Conservation (phyloP, 2,329 filamentous ascomycete genomes). For the Mariannaea sp. region DNA sequence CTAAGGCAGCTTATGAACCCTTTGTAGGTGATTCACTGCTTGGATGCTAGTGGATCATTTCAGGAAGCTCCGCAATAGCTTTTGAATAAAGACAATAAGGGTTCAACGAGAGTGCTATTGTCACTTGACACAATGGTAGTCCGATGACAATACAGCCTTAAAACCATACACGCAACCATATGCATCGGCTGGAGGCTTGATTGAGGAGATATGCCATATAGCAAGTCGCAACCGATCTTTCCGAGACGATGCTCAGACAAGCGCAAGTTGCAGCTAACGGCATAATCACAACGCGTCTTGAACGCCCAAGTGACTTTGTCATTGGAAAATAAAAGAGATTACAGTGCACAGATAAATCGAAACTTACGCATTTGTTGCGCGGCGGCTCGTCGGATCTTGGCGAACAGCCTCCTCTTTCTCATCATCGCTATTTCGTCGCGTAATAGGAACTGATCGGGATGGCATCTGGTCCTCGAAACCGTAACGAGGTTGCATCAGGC, state of each 20-base stretch:
- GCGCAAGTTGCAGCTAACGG: background rate
- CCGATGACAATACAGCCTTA: background rate
- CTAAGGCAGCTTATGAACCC: background rate
- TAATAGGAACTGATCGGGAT: slow-evolving; percentile 84
- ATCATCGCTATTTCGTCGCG: slow-evolving; percentile 88
- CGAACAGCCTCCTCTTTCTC: slow-evolving; percentile 79
- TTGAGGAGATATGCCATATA: no score
- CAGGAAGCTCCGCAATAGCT: background rate
- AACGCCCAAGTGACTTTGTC: background rate
- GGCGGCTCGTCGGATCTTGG: slow-evolving; percentile 71
- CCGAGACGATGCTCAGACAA: background rate
- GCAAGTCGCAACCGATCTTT: background rate
- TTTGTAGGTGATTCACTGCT: slow-evolving; percentile 13
- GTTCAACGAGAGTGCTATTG: background rate
- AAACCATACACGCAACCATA: background rate
- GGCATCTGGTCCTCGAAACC: slow-evolving; percentile 62
- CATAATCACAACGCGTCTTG: background rate
- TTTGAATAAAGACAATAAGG: background rate
- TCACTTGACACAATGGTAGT: background rate
- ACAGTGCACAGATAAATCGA: slow-evolving; percentile 19
- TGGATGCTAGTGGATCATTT: background rate
- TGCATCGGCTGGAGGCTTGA: background rate
- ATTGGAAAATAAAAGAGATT: background rate
- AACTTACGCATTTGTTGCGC: slow-evolving; percentile 80
- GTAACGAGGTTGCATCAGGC: slow-evolving; percentile 63